Percentiles rank a stretch among this genome's conserved stretches.
phyloP scores from a whole-genome alignment of 306 rosid genomes.

The Elaeagnus macrophylla region DNA sequence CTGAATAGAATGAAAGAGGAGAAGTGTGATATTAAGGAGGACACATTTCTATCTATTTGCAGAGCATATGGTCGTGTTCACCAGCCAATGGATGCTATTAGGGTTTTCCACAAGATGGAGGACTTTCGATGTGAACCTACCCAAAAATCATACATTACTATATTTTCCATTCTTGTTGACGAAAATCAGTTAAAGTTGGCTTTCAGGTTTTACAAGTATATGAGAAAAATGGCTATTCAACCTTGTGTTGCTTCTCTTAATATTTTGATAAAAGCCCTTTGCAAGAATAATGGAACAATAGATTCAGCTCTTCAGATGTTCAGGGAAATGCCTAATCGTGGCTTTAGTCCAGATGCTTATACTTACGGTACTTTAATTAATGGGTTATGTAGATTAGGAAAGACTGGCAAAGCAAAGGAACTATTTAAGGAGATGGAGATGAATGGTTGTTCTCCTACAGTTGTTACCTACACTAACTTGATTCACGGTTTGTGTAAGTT shows the following conservation, averaged over 20 bases:
- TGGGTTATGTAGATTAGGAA: constrained; percentile 64
- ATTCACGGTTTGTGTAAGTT: constrained; percentile 71
- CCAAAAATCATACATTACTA: constrained; percentile 51
- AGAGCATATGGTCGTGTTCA: constrained; percentile 81
- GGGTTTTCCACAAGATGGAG: constrained; percentile 67
- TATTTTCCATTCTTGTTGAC: constrained; percentile 69
- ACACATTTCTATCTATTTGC: constrained; percentile 44
- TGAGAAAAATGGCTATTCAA: constrained; percentile 56
- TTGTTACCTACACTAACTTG: constrained; percentile 69
- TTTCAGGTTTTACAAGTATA: constrained; percentile 53
- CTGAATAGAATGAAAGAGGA: constrained; percentile 81
- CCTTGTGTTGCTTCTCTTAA: constrained; percentile 35
- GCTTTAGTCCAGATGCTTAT: constrained; percentile 78
- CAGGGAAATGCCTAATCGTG: constrained; percentile 64
- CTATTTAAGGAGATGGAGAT: constrained; percentile 62
- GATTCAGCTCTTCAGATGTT: constrained; percentile 62
- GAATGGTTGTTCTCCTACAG: constrained; percentile 56
- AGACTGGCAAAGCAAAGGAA: constrained; percentile 52
- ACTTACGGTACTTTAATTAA: constrained; percentile 85
- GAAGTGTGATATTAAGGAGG: constrained; percentile 50
- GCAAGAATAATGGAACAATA: constrained; percentile 57
- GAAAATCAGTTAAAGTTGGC: constrained; percentile 72
- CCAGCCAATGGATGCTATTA: constrained; percentile 60
- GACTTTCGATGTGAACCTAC: constrained; percentile 49
- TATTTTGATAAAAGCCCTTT: constrained; percentile 76